A percentile compares a stretch with the other conserved stretches of the same genome.
These are phyloP conservation scores for Litchi chinensis DNA, from an alignment of 345 rosid genomes.

Conservation along the genomic window DNA sequence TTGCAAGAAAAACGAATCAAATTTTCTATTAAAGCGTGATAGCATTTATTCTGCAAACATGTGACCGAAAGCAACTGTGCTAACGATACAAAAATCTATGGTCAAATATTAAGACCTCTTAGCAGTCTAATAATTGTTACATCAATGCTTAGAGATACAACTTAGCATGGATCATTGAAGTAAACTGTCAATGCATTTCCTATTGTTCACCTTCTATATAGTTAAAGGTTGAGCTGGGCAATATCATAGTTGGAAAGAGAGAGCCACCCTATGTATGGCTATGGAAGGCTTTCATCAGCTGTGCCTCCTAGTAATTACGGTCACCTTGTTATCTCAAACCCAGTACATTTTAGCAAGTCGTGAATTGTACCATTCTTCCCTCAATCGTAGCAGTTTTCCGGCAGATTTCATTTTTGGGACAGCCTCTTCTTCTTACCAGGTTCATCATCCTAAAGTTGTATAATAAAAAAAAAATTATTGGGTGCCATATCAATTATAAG, in stretches of 20 bases:
- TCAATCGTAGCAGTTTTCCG: constrained; percentile 30
- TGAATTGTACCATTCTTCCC: not conserved
- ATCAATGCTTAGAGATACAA: too few relatives aligned
- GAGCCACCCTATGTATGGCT: not conserved
- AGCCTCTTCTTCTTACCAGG: constrained; percentile 40
- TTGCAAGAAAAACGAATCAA: not conserved
- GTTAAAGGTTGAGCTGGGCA: too few relatives aligned
- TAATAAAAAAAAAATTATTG: too few relatives aligned
- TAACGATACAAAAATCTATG: not conserved
- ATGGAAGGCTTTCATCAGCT: not conserved
- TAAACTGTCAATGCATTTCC: too few relatives aligned
- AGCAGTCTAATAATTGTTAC: too few relatives aligned
- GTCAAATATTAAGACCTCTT: too few relatives aligned
- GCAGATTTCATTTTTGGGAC: constrained; percentile 33
- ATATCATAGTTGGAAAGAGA: too few relatives aligned
- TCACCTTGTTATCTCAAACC: not conserved
- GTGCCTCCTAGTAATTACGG: not conserved
- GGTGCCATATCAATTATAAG: too few relatives aligned
- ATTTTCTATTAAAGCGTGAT: not conserved
- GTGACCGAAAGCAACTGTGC: not conserved
- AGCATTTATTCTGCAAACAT: too few relatives aligned
- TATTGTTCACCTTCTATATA: too few relatives aligned
- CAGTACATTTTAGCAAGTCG: not conserved
- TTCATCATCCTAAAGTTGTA: not conserved
- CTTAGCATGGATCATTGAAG: too few relatives aligned